Conservation (phyloP, 495 filamentous ascomycete species). For the Penicillium parvum region DNA sequence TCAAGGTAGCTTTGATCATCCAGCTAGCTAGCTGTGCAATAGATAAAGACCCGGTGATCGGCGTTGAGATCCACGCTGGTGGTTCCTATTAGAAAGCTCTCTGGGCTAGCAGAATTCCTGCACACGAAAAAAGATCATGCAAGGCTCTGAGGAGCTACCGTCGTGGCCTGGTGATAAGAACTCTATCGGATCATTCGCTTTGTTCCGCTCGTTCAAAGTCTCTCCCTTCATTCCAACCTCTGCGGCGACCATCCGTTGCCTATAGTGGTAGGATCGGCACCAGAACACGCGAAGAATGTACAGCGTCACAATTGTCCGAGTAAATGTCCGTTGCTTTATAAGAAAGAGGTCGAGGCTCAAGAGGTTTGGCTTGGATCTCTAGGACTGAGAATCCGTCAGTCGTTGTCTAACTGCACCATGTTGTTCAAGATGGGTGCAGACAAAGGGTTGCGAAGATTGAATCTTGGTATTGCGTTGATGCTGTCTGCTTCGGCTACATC, state of each 20-base stretch:
- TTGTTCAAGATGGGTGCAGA: conserved; percentile 7
- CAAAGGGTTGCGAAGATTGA: conserved; percentile 19
- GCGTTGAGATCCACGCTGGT: too few species aligned
- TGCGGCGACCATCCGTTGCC: conserved; percentile 12
- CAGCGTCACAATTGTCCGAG: conserved; percentile 11
- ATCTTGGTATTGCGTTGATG: conserved; percentile 26
- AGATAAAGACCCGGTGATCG: too few species aligned
- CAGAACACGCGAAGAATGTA: conserved; percentile 16
- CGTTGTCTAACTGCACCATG: conserved; percentile 9
- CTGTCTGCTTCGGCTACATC: conserved; percentile 24
- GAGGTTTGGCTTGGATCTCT: not conserved
- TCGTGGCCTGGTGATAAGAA: too few species aligned
- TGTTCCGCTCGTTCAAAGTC: conserved; percentile 7
- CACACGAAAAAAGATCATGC: too few species aligned
- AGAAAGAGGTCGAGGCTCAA: conserved; percentile 4
- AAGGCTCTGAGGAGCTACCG: too few species aligned
- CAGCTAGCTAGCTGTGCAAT: too few species aligned
- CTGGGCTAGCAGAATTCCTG: too few species aligned
- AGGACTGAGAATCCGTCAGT: not conserved
- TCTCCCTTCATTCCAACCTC: conserved; percentile 19
- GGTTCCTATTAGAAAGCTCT: too few species aligned
- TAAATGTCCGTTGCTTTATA: conserved; percentile 12
- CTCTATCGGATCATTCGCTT: not conserved
- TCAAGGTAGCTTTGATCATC: too few species aligned
- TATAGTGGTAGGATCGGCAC: conserved; percentile 7